Conservation (phyloP, 305 asterid species). For the Fraxinus nigra region DNA sequence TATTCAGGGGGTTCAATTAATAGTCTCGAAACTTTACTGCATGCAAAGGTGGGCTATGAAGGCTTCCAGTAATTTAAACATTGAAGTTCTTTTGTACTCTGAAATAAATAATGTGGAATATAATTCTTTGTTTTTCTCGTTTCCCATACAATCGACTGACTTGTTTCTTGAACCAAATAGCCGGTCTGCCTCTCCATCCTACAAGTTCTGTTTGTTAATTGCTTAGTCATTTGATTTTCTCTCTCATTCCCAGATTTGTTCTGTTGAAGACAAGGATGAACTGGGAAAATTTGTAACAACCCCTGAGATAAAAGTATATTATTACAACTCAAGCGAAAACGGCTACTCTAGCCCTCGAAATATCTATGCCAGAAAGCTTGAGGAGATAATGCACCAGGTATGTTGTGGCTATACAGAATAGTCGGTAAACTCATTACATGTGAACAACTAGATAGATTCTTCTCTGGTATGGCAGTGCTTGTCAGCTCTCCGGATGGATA, state of each 20-base stretch:
- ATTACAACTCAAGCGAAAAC: constrained; percentile 47
- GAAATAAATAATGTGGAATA: not conserved
- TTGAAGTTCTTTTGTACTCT: constrained; percentile 16
- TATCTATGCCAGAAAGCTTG: constrained; percentile 53
- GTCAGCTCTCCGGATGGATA: constrained; percentile 40
- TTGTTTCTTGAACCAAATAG: not conserved
- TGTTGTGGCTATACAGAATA: constrained; percentile 16
- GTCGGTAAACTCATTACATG: constrained; percentile 20
- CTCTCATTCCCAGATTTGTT: constrained; percentile 53
- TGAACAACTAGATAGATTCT: constrained; percentile 22
- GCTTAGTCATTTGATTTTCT: constrained; percentile 20
- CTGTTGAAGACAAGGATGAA: constrained; percentile 74
- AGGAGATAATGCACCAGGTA: constrained; percentile 82
- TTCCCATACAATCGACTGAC: not conserved
- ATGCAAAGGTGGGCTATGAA: constrained; percentile 65
- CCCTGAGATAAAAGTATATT: constrained; percentile 68
- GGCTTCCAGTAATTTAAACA: constrained; percentile 15
- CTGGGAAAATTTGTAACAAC: constrained; percentile 66
- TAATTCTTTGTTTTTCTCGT: not conserved
- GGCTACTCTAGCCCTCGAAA: constrained; percentile 31
- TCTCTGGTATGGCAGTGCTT: constrained; percentile 51
- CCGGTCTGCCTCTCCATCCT: not conserved
- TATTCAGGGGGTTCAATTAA: constrained; percentile 81
- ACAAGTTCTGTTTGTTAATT: not conserved
- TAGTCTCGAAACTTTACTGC: constrained; percentile 81